Base-by-base conservation (phyloP, 1,139 yeast species). In the Kodamaea plutei region DNA sequence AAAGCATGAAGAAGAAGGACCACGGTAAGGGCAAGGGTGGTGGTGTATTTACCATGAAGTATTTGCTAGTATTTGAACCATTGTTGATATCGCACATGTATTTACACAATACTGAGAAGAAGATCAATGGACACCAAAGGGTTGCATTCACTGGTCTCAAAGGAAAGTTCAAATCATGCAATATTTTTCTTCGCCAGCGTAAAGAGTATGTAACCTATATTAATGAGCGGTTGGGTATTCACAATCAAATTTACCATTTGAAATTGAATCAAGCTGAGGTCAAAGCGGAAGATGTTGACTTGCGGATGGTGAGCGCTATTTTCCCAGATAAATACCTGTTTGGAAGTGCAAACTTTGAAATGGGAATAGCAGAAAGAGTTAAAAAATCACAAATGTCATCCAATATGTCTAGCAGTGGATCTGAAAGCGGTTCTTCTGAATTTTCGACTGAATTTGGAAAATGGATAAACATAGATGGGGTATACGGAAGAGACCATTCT, bases 111-210 rank as follows among this genome's bases (percentile, higher is more conserved):
- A 72, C 75, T 22, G 57, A 68, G 3, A 63, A 61, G 7, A 64
- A 66, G 26, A 45, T 64, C 17, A 57, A 65, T 14, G 71, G 72
- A 26, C 60, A 64, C 27, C 66, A 67, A 32, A 59, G 67, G 21
- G 65, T 79, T 26, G 73, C 80, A 2, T 73, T 82, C 40, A 81
- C 88, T 3, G 98, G 97, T 6, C 48, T 88, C 21, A 91, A 91
- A 54, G 87, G 82, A 2, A 78, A 76, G 42, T 73, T 82, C 16
- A 66, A 73, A 4, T 64, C 66, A 6, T 85, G 89, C 47, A 56
- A 71, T 3, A 65, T 91, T 60, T 97, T 89, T 50, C 55, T 89
- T 20, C 97, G 91, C 50, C 96, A 68, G 83, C 67, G 95, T 28
- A 81, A 84, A 43, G 91, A 85, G 48, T 68, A 79, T 14, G 64